Evolutionary conservation across 768 basidiomycete genomes (phyloP).

Genomic region (Coprinopsis cinerea): DNA sequence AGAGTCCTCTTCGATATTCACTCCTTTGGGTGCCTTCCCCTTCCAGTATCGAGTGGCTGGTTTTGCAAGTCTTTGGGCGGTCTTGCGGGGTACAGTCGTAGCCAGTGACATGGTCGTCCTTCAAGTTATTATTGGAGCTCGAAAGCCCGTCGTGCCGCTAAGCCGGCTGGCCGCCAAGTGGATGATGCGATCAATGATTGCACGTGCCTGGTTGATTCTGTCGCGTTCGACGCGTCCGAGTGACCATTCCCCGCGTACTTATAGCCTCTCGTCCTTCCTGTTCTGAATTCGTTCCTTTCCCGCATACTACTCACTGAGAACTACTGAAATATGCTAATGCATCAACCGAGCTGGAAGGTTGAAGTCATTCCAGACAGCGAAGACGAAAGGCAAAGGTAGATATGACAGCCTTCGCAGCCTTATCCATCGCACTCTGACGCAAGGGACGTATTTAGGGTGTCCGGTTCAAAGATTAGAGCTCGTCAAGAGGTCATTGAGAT

Average conservation of each 20-base stretch:
- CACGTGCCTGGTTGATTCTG: slow-evolving; percentile 9
- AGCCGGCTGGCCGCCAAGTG: background rate
- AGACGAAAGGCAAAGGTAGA: slow-evolving; percentile 34
- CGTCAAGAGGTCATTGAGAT: slow-evolving; percentile 45
- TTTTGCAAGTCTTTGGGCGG: slow-evolving; percentile 69
- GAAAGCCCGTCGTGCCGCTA: background rate
- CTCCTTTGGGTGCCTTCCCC: slow-evolving; percentile 82
- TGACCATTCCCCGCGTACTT: background rate
- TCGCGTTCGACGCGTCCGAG: background rate
- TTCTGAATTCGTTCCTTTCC: background rate
- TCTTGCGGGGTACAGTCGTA: slow-evolving; percentile 44
- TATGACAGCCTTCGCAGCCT: background rate
- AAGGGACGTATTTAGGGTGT: slow-evolving; percentile 6
- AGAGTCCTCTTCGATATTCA: slow-evolving; percentile 56
- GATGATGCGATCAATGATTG: background rate
- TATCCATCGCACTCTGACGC: background rate
- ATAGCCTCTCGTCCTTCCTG: background rate
- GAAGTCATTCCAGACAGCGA: slow-evolving; percentile 46
- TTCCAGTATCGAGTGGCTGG: slow-evolving; percentile 88
- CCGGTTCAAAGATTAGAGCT: background rate
- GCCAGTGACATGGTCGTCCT: slow-evolving; percentile 22
- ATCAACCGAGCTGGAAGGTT: slow-evolving; percentile 5
- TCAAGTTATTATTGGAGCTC: background rate
- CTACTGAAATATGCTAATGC: background rate
- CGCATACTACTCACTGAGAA: background rate